Evolutionary conservation across 2,329 filamentous ascomycete species (phyloP).

Genomic region (Neurospora sp.): DNA sequence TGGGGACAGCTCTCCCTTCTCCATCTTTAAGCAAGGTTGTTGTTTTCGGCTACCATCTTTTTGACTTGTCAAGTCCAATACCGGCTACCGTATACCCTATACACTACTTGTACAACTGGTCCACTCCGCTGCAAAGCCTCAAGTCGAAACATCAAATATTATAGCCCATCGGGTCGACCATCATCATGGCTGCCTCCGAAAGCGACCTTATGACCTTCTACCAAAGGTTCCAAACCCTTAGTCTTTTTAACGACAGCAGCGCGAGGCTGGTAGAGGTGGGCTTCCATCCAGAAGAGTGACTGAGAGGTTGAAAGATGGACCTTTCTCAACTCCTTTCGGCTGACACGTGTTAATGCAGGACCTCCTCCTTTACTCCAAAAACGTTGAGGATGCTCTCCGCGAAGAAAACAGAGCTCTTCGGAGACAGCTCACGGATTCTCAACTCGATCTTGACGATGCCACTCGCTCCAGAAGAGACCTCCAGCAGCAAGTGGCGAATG

Average conservation of each 20-base stretch:
- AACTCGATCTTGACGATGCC: constrained; percentile 42
- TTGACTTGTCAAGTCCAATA: neutral
- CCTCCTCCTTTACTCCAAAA: constrained; percentile 35
- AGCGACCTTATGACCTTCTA: constrained; percentile 33
- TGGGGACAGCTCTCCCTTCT: neutral
- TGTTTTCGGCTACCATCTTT: neutral
- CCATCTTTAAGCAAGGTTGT: neutral
- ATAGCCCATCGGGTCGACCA: constrained; percentile 42
- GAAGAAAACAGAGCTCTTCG: constrained; percentile 34
- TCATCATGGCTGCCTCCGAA: neutral
- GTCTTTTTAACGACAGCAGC: neutral
- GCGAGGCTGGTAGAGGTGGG: neutral
- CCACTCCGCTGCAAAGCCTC: constrained; percentile 26
- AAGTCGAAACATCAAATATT: constrained; percentile 70
- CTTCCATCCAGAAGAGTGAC: neutral
- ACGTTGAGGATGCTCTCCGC: constrained; percentile 31
- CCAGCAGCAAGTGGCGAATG: constrained; percentile 35
- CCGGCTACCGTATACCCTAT: neutral
- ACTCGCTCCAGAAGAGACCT: constrained; percentile 37
- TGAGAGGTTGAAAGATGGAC: neutral
- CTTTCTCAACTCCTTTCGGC: neutral
- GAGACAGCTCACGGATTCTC: constrained; percentile 31
- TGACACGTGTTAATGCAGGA: constrained; percentile 26
- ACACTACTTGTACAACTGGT: neutral
- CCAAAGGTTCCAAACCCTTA: constrained; percentile 33